A percentile compares a stretch with the other conserved stretches of the same genome.
phyloP scores from a whole-genome alignment of 768 basidiomycete genomes.

The Peribolospora baueri region DNA sequence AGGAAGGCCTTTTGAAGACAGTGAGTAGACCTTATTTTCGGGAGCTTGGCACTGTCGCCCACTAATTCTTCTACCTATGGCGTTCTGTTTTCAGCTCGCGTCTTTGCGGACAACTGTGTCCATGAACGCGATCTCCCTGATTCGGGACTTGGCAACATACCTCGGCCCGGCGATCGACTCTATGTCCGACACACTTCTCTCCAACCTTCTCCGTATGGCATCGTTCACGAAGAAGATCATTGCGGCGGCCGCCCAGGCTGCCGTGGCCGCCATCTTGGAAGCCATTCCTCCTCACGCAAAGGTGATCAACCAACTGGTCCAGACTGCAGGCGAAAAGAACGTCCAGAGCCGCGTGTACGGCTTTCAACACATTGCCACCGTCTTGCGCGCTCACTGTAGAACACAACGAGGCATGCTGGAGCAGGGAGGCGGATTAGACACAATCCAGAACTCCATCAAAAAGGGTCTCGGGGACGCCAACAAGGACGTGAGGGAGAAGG shows the following conservation, averaged over 20 bases:
- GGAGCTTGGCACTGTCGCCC: not conserved
- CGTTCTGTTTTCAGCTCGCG: slow-evolving; percentile 32
- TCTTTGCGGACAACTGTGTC: slow-evolving; percentile 83
- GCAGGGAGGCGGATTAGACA: slow-evolving; percentile 36
- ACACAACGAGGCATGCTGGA: slow-evolving; percentile 45
- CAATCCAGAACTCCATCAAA: slow-evolving; percentile 46
- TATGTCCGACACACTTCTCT: slow-evolving; percentile 48
- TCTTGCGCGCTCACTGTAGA: slow-evolving; percentile 45
- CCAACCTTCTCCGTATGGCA: slow-evolving; percentile 61
- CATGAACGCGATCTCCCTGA: slow-evolving; percentile 48
- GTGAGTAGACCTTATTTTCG: slow-evolving; percentile 25
- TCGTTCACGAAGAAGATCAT: slow-evolving; percentile 79
- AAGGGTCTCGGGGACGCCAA: slow-evolving; percentile 55
- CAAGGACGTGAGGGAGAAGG: slow-evolving; percentile 47
- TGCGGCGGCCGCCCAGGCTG: slow-evolving; percentile 58
- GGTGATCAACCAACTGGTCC: slow-evolving; percentile 42
- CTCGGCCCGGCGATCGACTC: slow-evolving; percentile 51
- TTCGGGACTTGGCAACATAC: slow-evolving; percentile 42
- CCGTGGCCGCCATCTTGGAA: slow-evolving; percentile 40
- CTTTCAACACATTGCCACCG: slow-evolving; percentile 45
- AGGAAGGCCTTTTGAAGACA: slow-evolving; percentile 62
- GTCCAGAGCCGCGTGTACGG: slow-evolving; percentile 33
- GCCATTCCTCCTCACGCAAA: slow-evolving; percentile 43
- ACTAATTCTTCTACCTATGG: not conserved
- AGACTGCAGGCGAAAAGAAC: slow-evolving; percentile 52